Base-by-base conservation (phyloP, 164 flowering plant genomes). In the Paratinospora sagittata region DNA sequence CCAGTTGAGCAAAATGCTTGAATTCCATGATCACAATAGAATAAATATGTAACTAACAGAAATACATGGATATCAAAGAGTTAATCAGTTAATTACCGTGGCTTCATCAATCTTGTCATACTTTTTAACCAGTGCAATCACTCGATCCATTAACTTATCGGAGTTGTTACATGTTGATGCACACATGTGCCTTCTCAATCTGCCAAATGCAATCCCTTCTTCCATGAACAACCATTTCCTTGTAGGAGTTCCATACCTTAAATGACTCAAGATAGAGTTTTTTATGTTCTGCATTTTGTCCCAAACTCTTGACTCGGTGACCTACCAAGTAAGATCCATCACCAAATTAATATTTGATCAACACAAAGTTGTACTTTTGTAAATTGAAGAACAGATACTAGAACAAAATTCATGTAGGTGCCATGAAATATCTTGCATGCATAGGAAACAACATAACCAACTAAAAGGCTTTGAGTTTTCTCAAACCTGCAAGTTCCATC, bases 81-180 rank as follows among this genome's bases (percentile, higher is more conserved):
- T 26, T 17, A 47, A 65, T 7, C 14, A 65, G 27, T 33, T 61
- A 43, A 70, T 68, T 77, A 91, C 94, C 91, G 85, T 85, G 43
- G 75, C 27, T 68, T 83, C 77, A 77, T 89, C 89, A 27, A 80
- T 80, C 63, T 76, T 85, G 71, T 85, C 90, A 75, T 81, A 88
- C 64, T 85, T 83, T 86, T 88, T 89, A 34, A 89, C 92, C 78
- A 91, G 78, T 21, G 70, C 79, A 61, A 89, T 74, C 34, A 89
- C 97, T 71, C 81, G 88, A 45, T 79, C 78, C 82, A 84, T 73
- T 41, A 85, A 70, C 68, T 85, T 76, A 49, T 85, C 85, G 52
- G 79, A 73, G 76, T 62, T 74, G 52, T 75, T 27, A 63, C 23
- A 67, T 66, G 79, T 58, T 65, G 84, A 72, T 66, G 85, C 73